These are phyloP conservation scores for Scenedesmus sp. DNA, from an alignment of 163 green algal species.

Conservation along the genomic window DNA sequence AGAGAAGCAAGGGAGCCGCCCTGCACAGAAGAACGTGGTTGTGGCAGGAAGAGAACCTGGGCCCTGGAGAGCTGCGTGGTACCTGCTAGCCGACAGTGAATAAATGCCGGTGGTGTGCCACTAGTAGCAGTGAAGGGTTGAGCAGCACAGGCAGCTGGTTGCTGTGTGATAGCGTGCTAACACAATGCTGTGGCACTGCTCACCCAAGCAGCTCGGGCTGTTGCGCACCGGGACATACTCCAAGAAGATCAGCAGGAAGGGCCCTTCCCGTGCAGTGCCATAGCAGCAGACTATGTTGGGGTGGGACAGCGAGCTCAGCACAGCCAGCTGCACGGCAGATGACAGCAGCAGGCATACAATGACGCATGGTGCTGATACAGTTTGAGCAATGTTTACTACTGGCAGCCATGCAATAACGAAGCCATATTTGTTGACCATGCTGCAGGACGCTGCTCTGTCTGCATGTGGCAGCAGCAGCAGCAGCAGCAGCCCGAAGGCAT, in stretches of 20 bases:
- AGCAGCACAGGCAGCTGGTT: background rate
- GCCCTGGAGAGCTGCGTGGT: no score
- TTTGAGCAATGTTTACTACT: no score
- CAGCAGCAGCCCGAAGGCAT: background rate
- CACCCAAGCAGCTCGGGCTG: background rate
- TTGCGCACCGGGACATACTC: constrained; percentile 77
- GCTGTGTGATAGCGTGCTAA: background rate
- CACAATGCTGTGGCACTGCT: background rate
- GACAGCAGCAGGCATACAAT: constrained; percentile 59
- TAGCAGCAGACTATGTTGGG: constrained; percentile 86
- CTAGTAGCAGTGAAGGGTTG: background rate
- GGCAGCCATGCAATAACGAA: no score
- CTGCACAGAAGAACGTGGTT: constrained; percentile 66
- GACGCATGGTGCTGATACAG: background rate
- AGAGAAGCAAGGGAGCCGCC: constrained; percentile 95
- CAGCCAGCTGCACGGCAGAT: constrained; percentile 52
- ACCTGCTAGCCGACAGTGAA: background rate
- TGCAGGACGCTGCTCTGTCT: background rate
- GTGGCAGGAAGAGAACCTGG: no score
- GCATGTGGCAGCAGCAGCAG: background rate
- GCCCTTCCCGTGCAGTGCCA: constrained; percentile 60
- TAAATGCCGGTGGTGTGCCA: background rate
- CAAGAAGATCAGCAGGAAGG: constrained; percentile 80
- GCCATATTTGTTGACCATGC: no score
- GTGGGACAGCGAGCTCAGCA: constrained; percentile 79